A percentile compares a stretch with the other conserved stretches of the same genome.
Conservation (phyloP, 2,329 filamentous ascomycete species). For the Paramyrothecium roridum region DNA sequence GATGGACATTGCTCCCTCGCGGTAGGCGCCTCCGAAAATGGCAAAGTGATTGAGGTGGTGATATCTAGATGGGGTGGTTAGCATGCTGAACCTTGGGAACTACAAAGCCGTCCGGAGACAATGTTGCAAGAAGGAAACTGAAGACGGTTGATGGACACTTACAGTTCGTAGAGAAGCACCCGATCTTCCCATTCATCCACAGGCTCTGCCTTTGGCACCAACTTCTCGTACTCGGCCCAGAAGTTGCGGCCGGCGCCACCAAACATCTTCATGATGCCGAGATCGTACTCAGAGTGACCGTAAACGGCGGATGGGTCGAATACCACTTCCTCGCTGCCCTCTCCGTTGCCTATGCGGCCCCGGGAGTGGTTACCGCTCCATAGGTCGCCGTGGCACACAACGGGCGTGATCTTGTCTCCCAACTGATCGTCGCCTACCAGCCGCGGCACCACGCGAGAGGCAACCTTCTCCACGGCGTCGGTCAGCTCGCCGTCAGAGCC, state of each 20-base stretch:
- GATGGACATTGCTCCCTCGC: conserved; percentile 70
- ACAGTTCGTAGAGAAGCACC: conserved; percentile 77
- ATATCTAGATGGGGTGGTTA: conserved; percentile 52
- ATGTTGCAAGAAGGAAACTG: neutral
- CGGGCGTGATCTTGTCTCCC: conserved; percentile 65
- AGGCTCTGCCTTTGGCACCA: conserved; percentile 79
- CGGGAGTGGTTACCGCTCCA: conserved; percentile 82
- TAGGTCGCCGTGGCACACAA: conserved; percentile 86
- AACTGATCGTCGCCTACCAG: conserved; percentile 70
- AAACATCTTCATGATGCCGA: conserved; percentile 97
- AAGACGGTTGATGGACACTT: conserved; percentile 31
- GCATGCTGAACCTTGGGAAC: neutral
- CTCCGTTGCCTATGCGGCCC: conserved; percentile 57
- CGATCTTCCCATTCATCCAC: conserved; percentile 82
- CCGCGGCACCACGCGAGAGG: conserved; percentile 65
- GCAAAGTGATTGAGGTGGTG: conserved; percentile 89
- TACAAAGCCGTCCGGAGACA: neutral
- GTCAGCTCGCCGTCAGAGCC: conserved; percentile 62
- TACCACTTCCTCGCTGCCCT: conserved; percentile 67
- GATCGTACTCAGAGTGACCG: conserved; percentile 83
- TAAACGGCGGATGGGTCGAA: conserved; percentile 82
- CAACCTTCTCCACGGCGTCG: conserved; percentile 62
- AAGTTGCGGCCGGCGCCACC: conserved; percentile 75
- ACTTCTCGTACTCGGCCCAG: conserved; percentile 70
- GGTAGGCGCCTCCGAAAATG: conserved; percentile 79